Evolutionary conservation across 768 basidiomycete species (phyloP).

Genomic region (Filobasidium floriforme): DNA sequence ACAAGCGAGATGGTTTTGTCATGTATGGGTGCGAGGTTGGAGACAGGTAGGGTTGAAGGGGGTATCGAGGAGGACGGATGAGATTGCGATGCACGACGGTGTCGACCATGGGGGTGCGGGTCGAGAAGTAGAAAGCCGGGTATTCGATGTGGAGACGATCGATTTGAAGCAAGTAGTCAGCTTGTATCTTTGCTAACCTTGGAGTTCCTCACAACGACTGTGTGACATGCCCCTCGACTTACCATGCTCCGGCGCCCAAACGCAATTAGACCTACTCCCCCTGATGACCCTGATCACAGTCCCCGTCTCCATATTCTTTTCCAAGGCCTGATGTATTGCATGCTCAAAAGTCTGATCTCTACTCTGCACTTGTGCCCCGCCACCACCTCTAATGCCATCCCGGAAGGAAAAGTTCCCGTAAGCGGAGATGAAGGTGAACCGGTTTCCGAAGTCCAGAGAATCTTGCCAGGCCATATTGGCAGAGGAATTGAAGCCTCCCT

Average conservation of each 20-base stretch:
- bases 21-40: too few species aligned
- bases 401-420: not conserved
- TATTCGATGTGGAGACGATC: not conserved
- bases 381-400: not conserved
- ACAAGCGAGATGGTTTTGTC: too few species aligned
- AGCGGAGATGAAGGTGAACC: not conserved
- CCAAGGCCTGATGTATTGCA: not conserved
- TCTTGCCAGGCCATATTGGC: not conserved
- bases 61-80: too few species aligned
- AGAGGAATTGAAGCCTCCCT: not conserved
- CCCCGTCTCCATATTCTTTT: not conserved
- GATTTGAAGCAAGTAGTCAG: too few species aligned
- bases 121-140: not conserved
- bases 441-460: not conserved
- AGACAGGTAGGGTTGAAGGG: too few species aligned
- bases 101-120: not conserved
- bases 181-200: too few species aligned
- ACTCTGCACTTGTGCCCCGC: too few species aligned
- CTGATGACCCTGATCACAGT: not conserved
- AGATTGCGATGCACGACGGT: too few species aligned
- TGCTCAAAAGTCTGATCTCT: not conserved
- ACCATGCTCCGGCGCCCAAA: not conserved
- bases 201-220: too few species aligned
- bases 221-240: too few species aligned
- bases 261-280: not conserved